Conservation (phyloP, 306 rosid genomes). For the Clitoria ternatea region DNA sequence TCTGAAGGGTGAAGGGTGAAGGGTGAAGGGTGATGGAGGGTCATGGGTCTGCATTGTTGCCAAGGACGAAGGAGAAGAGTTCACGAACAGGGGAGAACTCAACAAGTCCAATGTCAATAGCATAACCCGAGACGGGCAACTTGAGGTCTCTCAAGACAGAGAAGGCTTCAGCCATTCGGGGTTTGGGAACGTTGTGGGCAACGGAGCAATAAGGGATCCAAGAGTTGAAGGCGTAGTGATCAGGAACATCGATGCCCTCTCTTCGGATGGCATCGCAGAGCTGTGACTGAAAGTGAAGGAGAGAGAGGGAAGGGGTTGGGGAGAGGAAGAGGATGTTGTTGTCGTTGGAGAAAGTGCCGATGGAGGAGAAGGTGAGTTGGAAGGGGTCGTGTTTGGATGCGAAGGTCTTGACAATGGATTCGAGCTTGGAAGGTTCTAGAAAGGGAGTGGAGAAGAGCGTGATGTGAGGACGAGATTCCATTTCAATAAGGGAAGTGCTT, state of each 20-base stretch:
- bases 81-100: constrained; percentile 87
- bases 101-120: constrained; percentile 70
- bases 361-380: constrained; percentile 62
- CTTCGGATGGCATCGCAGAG: constrained; percentile 64
- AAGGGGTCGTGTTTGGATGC: constrained; percentile 71
- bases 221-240: background rate
- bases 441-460: constrained; percentile 69
- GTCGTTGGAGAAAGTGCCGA: constrained; percentile 57
- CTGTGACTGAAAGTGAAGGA: constrained; percentile 73
- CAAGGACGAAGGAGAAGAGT: constrained; percentile 74
- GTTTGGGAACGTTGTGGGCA: constrained; percentile 68
- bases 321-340: constrained; percentile 69
- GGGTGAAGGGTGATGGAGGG: too few species aligned
- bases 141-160: constrained; percentile 74
- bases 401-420: constrained; percentile 42
- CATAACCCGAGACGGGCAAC: constrained; percentile 84
- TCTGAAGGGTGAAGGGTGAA: too few species aligned
- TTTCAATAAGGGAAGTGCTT: constrained; percentile 79
- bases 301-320: constrained; percentile 76
- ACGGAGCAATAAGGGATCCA: constrained; percentile 87
- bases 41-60: constrained; percentile 55
- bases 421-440: constrained; percentile 59
- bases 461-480: constrained; percentile 94
- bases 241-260: constrained; percentile 39
- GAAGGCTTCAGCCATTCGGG: constrained; percentile 75